Percentiles rank a stretch among this genome's conserved stretches.
phyloP scores from a whole-genome alignment of 176 grass and related monocot genomes.

The Hordeum vulgare region DNA sequence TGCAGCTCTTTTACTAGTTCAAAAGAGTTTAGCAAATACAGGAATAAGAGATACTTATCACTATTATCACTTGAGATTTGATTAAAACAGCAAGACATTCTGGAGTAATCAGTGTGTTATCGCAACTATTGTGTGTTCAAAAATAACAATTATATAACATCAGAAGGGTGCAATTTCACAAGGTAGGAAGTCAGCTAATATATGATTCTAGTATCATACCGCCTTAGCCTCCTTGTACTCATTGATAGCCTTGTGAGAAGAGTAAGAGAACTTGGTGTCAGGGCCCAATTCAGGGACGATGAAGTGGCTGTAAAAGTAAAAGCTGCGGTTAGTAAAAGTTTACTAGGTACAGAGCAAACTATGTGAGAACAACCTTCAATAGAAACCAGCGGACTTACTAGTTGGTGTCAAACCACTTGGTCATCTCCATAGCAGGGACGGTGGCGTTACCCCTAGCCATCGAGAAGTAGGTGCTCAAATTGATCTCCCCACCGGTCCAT shows the following conservation, averaged over 20 bases:
- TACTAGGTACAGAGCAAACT: neutral
- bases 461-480: constrained; percentile 77
- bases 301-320: constrained; percentile 56
- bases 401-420: constrained; percentile 99
- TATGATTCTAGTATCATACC: constrained; percentile 33
- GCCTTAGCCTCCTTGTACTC: constrained; percentile 91
- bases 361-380: neutral
- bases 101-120: neutral
- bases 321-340: neutral
- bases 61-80: neutral
- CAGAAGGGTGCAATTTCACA: neutral
- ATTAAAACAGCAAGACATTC: neutral
- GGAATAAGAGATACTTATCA: neutral
- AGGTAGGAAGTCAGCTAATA: neutral
- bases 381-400: constrained; percentile 43
- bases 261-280: constrained; percentile 70
- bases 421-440: constrained; percentile 98
- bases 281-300: constrained; percentile 89
- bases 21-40: neutral
- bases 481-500: constrained; percentile 76
- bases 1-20: neutral
- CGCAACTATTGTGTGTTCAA: neutral
- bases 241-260: constrained; percentile 80
- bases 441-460: constrained; percentile 95
- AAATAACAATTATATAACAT: neutral